Evolutionary conservation across 306 rosid genomes (phyloP).

Genomic region (Comarum palustre): DNA sequence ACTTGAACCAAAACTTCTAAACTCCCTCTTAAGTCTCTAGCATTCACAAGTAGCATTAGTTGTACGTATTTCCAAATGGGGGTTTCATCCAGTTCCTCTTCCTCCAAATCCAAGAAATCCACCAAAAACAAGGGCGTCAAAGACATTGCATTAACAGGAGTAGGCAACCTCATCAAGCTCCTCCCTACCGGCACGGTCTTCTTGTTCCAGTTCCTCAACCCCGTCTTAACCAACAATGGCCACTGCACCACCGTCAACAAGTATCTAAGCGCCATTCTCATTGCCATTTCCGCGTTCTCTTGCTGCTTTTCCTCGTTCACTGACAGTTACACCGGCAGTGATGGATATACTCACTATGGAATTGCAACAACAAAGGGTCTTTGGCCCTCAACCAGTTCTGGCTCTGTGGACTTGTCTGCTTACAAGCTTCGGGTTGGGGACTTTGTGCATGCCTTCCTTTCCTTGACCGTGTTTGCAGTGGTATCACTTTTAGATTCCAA

Average conservation of each 20-base stretch:
- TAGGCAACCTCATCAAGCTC: conserved; percentile 62
- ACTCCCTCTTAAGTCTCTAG: not conserved
- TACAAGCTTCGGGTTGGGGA: conserved; percentile 58
- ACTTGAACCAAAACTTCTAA: not conserved
- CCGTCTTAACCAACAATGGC: conserved; percentile 61
- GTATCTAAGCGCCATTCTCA: conserved; percentile 39
- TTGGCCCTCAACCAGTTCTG: conserved; percentile 60
- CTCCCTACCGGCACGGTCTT: conserved; percentile 82
- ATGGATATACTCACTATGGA: conserved; percentile 50
- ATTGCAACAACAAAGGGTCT: conserved; percentile 50
- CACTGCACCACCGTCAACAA: conserved; percentile 52
- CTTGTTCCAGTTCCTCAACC: conserved; percentile 69
- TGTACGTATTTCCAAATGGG: conserved; percentile 27
- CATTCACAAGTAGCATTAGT: not conserved
- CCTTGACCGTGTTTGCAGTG: conserved; percentile 51
- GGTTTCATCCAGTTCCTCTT: conserved; percentile 18
- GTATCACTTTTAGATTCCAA: conserved; percentile 53
- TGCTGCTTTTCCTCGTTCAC: conserved; percentile 73
- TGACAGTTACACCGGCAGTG: conserved; percentile 65
- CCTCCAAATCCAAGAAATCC: conserved; percentile 2
- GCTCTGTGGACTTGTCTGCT: conserved; percentile 29
- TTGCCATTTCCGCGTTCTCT: conserved; percentile 44
- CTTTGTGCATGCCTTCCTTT: conserved; percentile 57
- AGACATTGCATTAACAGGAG: conserved; percentile 34
- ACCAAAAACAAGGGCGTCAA: not conserved